These are phyloP conservation scores for Hypoxylon sp. DNA, from an alignment of 2,329 filamentous ascomycete genomes.

Conservation along the genomic window DNA sequence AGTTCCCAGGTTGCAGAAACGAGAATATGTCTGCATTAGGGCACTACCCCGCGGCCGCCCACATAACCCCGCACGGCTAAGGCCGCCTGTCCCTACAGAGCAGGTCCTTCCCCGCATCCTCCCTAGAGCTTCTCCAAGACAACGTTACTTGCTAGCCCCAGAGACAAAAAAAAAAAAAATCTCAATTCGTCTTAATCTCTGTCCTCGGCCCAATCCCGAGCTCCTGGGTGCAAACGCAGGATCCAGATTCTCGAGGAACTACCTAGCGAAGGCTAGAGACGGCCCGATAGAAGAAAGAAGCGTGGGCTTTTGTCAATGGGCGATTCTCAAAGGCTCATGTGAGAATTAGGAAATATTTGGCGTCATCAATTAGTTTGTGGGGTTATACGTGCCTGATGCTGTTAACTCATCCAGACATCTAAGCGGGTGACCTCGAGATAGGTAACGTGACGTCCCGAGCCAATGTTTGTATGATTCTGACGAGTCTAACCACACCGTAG, in stretches of 20 bases:
- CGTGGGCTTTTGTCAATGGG: constrained; percentile 14
- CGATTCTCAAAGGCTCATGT: neutral
- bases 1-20: neutral
- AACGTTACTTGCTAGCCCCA: constrained; percentile 10
- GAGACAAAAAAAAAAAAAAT: neutral
- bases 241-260: constrained; percentile 13
- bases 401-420: neutral
- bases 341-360: neutral
- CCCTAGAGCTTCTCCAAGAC: constrained; percentile 25
- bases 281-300: constrained; percentile 36
- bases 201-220: constrained; percentile 18
- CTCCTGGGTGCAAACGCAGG: constrained; percentile 5
- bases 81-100: neutral
- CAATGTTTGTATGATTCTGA: neutral
- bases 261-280: constrained; percentile 15
- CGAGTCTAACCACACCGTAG: neutral
- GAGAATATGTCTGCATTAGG: neutral
- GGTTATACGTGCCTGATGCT: neutral
- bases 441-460: neutral
- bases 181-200: constrained; percentile 3
- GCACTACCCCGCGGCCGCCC: constrained; percentile 6
- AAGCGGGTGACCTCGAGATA: neutral
- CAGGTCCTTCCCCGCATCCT: constrained; percentile 23
- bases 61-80: constrained; percentile 14
- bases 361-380: constrained; percentile 8